A percentile compares a stretch with the other conserved stretches of the same genome.
Evolutionary conservation across 179 eudicot species (phyloP).

Genomic region (Pouteria campechiana): DNA sequence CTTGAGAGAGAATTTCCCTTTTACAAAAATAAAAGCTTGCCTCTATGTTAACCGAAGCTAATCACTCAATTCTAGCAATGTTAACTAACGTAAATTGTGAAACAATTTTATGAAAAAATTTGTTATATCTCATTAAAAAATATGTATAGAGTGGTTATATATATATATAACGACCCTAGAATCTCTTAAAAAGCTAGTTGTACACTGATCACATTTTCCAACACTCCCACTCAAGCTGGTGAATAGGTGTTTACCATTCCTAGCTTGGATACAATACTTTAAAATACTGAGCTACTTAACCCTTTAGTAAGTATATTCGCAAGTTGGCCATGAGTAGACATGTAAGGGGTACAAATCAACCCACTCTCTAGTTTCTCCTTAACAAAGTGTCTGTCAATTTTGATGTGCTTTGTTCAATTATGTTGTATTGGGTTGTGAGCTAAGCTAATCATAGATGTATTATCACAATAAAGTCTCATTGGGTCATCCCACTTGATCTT

Average conservation of each 20-base stretch:
- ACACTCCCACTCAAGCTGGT: conserved; percentile 2
- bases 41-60: no score
- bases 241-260: conserved; percentile 6
- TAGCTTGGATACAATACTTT: background rate
- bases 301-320: conserved; percentile 2
- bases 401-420: conserved; percentile 2
- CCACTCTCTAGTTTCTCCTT: conserved; percentile 4
- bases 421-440: conserved; percentile 7
- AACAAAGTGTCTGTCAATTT: no score
- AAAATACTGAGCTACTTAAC: background rate
- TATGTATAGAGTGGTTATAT: no score
- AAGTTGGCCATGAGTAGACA: background rate
- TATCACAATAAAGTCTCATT: conserved; percentile 3
- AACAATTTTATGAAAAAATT: no score
- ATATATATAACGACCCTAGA: no score
- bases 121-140: no score
- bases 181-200: no score
- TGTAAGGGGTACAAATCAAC: background rate
- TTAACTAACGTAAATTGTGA: no score
- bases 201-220: no score
- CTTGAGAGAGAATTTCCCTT: no score
- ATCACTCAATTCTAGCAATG: no score
- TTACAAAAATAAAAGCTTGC: no score
- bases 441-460: background rate
- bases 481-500: background rate